phyloP scores from a whole-genome alignment of 2,329 filamentous ascomycete species.

The Fusarium nelsonii region DNA sequence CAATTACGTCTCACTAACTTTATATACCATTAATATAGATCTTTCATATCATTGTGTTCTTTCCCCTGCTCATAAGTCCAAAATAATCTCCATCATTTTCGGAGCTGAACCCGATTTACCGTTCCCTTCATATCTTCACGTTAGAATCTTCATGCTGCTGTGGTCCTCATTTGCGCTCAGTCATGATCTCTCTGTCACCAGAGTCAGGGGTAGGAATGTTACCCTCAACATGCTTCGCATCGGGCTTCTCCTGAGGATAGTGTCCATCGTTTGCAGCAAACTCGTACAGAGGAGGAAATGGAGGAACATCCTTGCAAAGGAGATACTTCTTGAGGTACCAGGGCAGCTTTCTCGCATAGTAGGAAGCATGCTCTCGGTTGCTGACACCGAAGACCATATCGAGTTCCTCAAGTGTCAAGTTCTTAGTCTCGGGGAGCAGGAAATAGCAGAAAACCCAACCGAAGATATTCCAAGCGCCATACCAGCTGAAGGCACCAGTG shows the following conservation, averaged over 20 bases:
- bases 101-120: no score
- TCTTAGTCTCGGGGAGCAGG: constrained; percentile 54
- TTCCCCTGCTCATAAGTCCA: no score
- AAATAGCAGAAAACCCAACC: constrained; percentile 53
- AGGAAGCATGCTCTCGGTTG: constrained; percentile 50
- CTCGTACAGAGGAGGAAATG: constrained; percentile 51
- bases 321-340: constrained; percentile 52
- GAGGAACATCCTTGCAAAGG: constrained; percentile 47
- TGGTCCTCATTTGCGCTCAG: not conserved
- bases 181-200: not conserved
- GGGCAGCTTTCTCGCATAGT: constrained; percentile 50
- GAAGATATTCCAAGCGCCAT: constrained; percentile 54
- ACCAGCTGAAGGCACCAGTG: constrained; percentile 56
- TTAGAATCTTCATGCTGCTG: not conserved
- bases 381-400: constrained; percentile 52
- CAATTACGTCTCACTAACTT: no score
- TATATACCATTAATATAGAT: no score
- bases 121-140: no score
- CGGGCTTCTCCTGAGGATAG: constrained; percentile 36
- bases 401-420: constrained; percentile 52
- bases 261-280: constrained; percentile 42
- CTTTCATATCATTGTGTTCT: no score
- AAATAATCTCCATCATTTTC: no score
- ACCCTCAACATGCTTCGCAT: constrained; percentile 4
- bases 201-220: accelerated